phyloP scores from a whole-genome alignment of 441 rosid genomes.

The Brassica hybrid region DNA sequence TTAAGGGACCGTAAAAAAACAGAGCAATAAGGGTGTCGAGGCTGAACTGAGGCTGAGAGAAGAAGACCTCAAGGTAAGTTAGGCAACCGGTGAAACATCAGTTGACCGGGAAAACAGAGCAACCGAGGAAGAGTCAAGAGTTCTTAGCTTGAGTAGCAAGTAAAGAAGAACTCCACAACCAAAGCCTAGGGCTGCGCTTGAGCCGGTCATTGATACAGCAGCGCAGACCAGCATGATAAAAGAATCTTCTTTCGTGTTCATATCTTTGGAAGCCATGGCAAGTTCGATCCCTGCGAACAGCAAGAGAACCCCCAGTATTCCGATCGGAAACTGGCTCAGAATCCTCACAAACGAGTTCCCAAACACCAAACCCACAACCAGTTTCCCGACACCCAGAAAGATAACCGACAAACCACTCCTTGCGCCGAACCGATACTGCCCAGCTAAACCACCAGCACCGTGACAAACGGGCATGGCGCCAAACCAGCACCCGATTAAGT shows the following conservation, averaged over 20 bases:
- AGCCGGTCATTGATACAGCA: conserved; percentile 75
- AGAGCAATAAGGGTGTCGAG: background rate
- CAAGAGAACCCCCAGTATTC: conserved; percentile 74
- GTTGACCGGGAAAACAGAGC: conserved; percentile 29
- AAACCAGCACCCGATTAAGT: conserved; percentile 79
- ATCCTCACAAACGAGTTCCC: conserved; percentile 79
- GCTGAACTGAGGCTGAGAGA: background rate
- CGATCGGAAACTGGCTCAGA: conserved; percentile 68
- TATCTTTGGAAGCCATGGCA: conserved; percentile 83
- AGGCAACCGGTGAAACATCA: conserved; percentile 10
- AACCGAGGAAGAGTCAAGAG: conserved; percentile 42
- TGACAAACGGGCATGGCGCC: conserved; percentile 91
- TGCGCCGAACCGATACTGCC: conserved; percentile 75
- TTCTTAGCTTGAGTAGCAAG: conserved; percentile 63
- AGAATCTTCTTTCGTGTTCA: conserved; percentile 72
- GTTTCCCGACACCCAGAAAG: conserved; percentile 64
- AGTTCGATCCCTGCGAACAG: conserved; percentile 78
- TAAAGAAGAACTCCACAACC: conserved; percentile 66
- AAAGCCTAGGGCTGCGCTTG: conserved; percentile 81
- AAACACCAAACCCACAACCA: conserved; percentile 63
- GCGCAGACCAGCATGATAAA: conserved; percentile 85
- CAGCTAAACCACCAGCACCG: conserved; percentile 82
- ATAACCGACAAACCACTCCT: conserved; percentile 69
- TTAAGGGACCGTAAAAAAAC: background rate
- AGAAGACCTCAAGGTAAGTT: background rate